Conservation (phyloP, 176 grass and related monocot genomes). For the Rhynchospora breviuscula region DNA sequence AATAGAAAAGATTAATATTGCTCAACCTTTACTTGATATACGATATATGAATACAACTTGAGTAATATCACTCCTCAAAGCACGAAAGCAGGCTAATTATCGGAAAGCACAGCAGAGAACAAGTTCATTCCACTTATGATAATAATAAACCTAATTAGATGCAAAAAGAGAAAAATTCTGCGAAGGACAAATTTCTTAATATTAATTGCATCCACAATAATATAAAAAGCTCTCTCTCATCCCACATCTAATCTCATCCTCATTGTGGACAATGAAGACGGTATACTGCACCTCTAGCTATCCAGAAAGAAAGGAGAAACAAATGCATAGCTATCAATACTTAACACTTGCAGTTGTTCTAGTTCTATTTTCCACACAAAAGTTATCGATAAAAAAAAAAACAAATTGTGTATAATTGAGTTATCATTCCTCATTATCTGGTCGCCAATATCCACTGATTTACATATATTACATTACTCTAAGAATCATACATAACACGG, state of each 20-base stretch:
- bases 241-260: neutral
- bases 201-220: neutral
- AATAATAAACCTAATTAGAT: neutral
- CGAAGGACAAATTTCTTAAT: neutral
- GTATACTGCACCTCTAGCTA: neutral
- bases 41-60: no score
- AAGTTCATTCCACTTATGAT: neutral
- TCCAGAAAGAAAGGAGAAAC: neutral
- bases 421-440: neutral
- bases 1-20: no score
- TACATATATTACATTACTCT: neutral
- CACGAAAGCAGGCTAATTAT: no score
- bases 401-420: neutral
- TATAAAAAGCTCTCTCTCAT: neutral
- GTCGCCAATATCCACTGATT: neutral
- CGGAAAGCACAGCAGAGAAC: neutral
- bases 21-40: no score
- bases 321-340: neutral
- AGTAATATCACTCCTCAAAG: neutral
- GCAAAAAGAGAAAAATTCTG: neutral
- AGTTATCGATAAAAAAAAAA: neutral
- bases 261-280: neutral
- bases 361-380: neutral
- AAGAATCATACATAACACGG: neutral
- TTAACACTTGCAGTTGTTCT: neutral